phyloP scores from a whole-genome alignment of 257 asterid species.

The Solanum chiquidenum region DNA sequence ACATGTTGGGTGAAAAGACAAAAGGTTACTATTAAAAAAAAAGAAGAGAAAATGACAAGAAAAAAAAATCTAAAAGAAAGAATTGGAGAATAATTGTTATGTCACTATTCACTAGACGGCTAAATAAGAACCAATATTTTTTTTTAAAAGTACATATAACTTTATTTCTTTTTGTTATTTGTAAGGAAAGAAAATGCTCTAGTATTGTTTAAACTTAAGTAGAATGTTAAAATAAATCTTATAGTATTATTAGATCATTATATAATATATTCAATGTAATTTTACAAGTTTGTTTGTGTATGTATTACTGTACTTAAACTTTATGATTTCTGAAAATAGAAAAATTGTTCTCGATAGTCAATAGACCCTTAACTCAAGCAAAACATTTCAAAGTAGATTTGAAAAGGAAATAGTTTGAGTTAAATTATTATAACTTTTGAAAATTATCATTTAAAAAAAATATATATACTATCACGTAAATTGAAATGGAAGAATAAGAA shows the following conservation, averaged over 20 bases:
- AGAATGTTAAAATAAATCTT: no score
- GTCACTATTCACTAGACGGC: not conserved
- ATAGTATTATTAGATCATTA: not conserved
- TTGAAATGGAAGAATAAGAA: no score
- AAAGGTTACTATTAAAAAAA: not conserved
- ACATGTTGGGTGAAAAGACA: not conserved
- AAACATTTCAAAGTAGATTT: not conserved
- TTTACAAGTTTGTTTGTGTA: not conserved
- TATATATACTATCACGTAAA: not conserved
- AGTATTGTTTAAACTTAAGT: no score
- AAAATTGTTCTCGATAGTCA: fast-evolving
- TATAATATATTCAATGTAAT: not conserved
- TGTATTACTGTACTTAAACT: not conserved
- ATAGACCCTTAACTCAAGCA: not conserved
- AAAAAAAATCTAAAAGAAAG: not conserved
- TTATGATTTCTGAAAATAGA: not conserved
- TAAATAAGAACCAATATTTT: not conserved
- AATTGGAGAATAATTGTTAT: not conserved
- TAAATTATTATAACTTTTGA: not conserved
- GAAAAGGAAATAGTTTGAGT: not conserved
- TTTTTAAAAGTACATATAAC: not conserved
- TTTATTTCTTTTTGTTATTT: not conserved
- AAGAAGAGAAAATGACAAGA: not conserved
- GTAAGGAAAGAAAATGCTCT: not conserved
- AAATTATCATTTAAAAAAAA: not conserved